Conservation (phyloP, 2,329 filamentous ascomycete genomes). For the Botryotinia narcissicola region DNA sequence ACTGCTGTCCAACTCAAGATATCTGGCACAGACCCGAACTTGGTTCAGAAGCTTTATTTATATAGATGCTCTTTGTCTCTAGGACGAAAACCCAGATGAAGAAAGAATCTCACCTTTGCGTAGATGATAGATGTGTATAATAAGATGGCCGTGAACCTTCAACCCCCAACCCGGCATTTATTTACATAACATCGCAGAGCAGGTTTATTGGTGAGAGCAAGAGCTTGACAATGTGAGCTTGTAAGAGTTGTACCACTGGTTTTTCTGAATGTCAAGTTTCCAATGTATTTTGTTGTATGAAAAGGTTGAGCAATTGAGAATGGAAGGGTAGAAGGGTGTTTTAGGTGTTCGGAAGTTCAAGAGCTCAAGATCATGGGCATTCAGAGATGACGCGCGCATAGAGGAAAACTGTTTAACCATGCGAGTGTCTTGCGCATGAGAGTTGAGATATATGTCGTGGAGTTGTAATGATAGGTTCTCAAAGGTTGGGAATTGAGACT, state of each 20-base stretch:
- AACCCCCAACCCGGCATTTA: too few relatives aligned
- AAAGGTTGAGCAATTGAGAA: neutral
- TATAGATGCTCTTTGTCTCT: too few relatives aligned
- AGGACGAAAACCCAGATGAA: neutral
- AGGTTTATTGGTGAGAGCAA: neutral
- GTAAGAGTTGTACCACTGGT: neutral
- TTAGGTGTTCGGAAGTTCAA: too few relatives aligned
- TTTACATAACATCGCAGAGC: neutral
- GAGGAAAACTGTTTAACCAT: accelerated
- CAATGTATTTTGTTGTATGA: neutral
- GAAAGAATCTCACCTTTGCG: neutral
- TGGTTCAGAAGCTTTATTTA: neutral
- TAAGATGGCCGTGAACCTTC: neutral
- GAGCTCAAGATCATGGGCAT: neutral
- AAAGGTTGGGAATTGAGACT: neutral
- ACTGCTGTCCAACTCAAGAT: neutral
- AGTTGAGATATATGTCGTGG: neutral
- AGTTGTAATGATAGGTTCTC: neutral
- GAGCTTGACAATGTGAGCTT: neutral
- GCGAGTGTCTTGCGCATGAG: neutral
- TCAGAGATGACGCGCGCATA: neutral
- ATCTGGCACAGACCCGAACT: neutral
- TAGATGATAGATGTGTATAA: neutral
- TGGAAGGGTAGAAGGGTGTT: neutral
- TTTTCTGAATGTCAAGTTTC: neutral